A percentile compares a stretch with the other conserved stretches of the same genome.
phyloP scores from a whole-genome alignment of 768 basidiomycete species.

The Pilatotrama ljubarskyi region DNA sequence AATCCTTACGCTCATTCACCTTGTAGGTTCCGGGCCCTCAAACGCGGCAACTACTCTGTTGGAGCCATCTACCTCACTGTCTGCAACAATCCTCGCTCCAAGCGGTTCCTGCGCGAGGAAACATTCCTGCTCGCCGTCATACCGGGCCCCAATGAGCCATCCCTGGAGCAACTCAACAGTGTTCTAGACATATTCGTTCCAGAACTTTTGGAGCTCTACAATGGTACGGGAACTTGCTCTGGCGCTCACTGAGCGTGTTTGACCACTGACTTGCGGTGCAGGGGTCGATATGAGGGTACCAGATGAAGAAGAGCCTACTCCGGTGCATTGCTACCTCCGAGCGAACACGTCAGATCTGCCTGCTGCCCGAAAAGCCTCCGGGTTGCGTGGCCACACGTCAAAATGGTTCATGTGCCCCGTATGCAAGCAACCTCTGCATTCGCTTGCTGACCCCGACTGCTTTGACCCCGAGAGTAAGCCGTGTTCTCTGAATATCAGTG shows the following conservation, averaged over 20 bases:
- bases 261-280: background rate
- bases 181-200: background rate
- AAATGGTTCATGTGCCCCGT: background rate
- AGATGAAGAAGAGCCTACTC: background rate
- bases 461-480: background rate
- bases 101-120: conserved; percentile 25
- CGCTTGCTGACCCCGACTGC: background rate
- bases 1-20: background rate
- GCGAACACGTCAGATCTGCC: background rate
- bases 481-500: background rate
- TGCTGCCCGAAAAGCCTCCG: background rate
- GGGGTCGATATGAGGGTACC: background rate
- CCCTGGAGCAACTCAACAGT: background rate
- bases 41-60: conserved; percentile 18
- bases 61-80: conserved; percentile 30
- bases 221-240: no score
- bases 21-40: conserved; percentile 26
- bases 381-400: background rate
- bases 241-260: no score
- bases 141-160: conserved; percentile 29
- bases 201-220: background rate
- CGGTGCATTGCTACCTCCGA: background rate
- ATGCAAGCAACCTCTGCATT: background rate
- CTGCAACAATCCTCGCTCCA: conserved; percentile 25
- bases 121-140: conserved; percentile 25